phyloP scores from a whole-genome alignment of 2,329 filamentous ascomycete genomes.

The Clonostachys chloroleuca region DNA sequence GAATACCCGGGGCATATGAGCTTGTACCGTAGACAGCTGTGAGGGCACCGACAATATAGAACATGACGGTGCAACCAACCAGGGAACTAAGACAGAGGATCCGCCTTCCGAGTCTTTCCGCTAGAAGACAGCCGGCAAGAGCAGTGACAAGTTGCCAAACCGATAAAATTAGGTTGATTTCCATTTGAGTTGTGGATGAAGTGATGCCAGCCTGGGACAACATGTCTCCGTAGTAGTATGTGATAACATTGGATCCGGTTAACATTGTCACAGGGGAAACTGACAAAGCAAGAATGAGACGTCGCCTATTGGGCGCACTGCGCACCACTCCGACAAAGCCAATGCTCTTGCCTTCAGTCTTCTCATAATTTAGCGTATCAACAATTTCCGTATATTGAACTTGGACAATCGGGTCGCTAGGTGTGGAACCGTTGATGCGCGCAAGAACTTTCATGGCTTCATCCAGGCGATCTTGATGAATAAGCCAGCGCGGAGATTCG shows the following conservation, averaged over 20 bases:
- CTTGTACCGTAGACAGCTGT: slow-evolving; percentile 1
- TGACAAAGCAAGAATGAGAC: neutral
- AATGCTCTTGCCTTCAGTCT: neutral
- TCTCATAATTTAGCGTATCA: slow-evolving; percentile 4
- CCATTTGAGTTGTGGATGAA: slow-evolving; percentile 7
- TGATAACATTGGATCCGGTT: slow-evolving; percentile 5
- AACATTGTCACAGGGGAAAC: slow-evolving; percentile 7
- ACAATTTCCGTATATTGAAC: slow-evolving; percentile 4
- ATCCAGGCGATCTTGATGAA: slow-evolving; percentile 46
- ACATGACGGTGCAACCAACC: neutral
- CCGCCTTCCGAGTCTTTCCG: slow-evolving; percentile 6
- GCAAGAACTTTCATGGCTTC: slow-evolving; percentile 30
- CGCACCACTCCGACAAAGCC: neutral
- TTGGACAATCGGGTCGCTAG: neutral
- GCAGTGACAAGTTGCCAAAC: slow-evolving; percentile 10
- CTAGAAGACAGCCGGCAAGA: neutral
- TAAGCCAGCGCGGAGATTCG: slow-evolving; percentile 62
- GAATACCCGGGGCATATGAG: slow-evolving; percentile 1
- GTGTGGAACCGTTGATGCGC: neutral
- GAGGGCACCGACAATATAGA: slow-evolving; percentile 4
- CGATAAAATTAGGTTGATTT: slow-evolving; percentile 10
- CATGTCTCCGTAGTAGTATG: slow-evolving; percentile 6
- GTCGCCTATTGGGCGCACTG: slow-evolving; percentile 1
- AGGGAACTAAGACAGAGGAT: neutral
- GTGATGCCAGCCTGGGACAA: slow-evolving; percentile 1